Base-by-base conservation (phyloP, 78 protist genomes). In the Dictyostelium brefeldianum region DNA sequence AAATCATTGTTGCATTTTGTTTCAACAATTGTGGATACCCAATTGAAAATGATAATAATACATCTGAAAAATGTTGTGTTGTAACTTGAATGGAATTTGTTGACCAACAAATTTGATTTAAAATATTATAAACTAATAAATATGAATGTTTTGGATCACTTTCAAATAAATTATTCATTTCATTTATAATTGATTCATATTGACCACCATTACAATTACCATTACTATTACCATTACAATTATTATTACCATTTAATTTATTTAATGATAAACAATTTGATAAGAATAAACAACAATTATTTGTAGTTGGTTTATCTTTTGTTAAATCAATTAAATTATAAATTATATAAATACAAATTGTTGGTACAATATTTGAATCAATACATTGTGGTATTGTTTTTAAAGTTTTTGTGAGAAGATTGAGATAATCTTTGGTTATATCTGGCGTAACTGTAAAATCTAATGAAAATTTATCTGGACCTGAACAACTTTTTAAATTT, bases 311-410 rank as follows among this genome's bases (percentile, higher is more conserved):
- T 1, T 56, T 41, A 77, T 87, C 83, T n/a, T 77, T 77, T 3
- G 71, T 64, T 29, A 65, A 65, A 64, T 77, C 83, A 25, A 67
- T 20, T 43, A 87, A 10, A 77, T 87, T 77, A 48, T 87, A 80
- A 36, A 87, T 77, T 46, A 87, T 87, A 77, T 57, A 87, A 20
- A 77, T 64, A 31, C 51, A 14, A 56, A 87, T 22, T 57, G 92
- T 59, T 14, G 67, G 5, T 6, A 87, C 50, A 31, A 87, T 87
- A 25, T 74, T 41, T 41, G 46, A 69, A 15, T 87, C 83, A 18
- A 87, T 12, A 87, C 92, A 87, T 59, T 87, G 82, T 47, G 92
- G 92, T n/a, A 36, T n/a, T 12, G 29, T 48, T 57, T 51, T 84
- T 27, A 74, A 43, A 31, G 53, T 20, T 71, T 29, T 41, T 43